Conservation (phyloP, 2,329 filamentous ascomycete species). For the Apiospora rasikravindrae region DNA sequence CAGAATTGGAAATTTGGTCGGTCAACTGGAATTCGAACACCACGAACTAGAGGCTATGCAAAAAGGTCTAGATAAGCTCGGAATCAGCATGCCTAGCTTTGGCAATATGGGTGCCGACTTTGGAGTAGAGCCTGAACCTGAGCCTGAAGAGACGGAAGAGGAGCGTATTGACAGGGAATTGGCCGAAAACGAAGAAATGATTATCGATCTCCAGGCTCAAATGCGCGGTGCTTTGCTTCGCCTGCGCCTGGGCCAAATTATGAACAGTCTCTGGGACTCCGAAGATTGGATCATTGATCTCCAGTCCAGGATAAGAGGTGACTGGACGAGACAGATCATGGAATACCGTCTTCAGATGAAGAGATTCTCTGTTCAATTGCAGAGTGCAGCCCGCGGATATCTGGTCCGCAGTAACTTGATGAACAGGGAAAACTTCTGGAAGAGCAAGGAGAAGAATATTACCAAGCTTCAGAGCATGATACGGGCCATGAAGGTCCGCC, state of each 20-base stretch:
- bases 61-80: conserved; percentile 94
- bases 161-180: conserved; percentile 85
- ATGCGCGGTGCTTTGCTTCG: conserved; percentile 80
- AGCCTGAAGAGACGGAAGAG: conserved; percentile 82
- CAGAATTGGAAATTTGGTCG: conserved; percentile 93
- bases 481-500: conserved; percentile 68
- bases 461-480: conserved; percentile 83
- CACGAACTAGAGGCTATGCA: conserved; percentile 97
- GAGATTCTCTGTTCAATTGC: conserved; percentile 77
- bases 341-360: conserved; percentile 85
- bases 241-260: conserved; percentile 76
- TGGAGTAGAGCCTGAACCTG: conserved; percentile 77
- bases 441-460: conserved; percentile 72
- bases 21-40: conserved; percentile 95
- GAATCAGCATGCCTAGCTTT: conserved; percentile 96
- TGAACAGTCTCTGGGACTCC: conserved; percentile 89
- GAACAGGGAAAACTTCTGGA: conserved; percentile 70
- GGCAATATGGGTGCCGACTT: conserved; percentile 97
- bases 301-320: conserved; percentile 85
- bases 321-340: conserved; percentile 83
- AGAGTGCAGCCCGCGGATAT: conserved; percentile 79
- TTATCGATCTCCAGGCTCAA: conserved; percentile 86
- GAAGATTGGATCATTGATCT: conserved; percentile 81
- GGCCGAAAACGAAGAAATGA: conserved; percentile 71
- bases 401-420: conserved; percentile 69